Evolutionary conservation across 2,329 filamentous ascomycete genomes (phyloP).

Genomic region (Dactylellina cionopaga): DNA sequence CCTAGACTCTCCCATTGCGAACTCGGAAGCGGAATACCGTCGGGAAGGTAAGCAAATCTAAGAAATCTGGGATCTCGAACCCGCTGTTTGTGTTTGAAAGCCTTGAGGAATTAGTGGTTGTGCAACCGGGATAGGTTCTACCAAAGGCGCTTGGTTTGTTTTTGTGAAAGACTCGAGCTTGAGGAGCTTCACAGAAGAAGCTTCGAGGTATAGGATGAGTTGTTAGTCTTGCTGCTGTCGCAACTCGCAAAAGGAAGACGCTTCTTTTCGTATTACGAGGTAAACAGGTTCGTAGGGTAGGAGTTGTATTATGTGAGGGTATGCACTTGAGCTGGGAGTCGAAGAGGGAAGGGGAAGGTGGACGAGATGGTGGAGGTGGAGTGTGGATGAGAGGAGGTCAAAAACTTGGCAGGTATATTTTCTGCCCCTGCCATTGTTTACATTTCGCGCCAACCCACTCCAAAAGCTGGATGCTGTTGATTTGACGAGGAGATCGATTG

Average conservation of each 20-base stretch:
- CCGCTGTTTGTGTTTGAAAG: too few relatives aligned
- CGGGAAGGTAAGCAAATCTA: background rate
- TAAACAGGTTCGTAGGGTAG: background rate
- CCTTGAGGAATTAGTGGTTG: too few relatives aligned
- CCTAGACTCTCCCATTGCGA: conserved; percentile 45
- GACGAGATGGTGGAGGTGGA: background rate
- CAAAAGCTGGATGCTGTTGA: background rate
- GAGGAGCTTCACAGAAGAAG: background rate
- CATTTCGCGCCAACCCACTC: background rate
- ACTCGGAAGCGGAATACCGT: background rate
- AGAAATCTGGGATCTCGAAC: background rate
- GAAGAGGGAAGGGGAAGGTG: background rate
- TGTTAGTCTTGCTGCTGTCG: too few relatives aligned
- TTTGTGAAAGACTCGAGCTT: too few relatives aligned
- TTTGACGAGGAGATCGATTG: too few relatives aligned
- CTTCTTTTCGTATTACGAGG: too few relatives aligned
- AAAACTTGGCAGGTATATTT: conserved; percentile 27
- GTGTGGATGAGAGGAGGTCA: background rate
- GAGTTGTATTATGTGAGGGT: too few relatives aligned
- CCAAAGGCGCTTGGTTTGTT: too few relatives aligned
- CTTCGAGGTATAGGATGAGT: too few relatives aligned
- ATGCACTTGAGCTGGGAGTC: too few relatives aligned
- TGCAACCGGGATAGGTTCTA: too few relatives aligned
- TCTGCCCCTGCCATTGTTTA: conserved; percentile 19
- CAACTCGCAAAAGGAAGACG: too few relatives aligned